These are phyloP conservation scores for Aspergillus amoenus DNA, from an alignment of 2,329 filamentous ascomycete species.

Conservation along the genomic window DNA sequence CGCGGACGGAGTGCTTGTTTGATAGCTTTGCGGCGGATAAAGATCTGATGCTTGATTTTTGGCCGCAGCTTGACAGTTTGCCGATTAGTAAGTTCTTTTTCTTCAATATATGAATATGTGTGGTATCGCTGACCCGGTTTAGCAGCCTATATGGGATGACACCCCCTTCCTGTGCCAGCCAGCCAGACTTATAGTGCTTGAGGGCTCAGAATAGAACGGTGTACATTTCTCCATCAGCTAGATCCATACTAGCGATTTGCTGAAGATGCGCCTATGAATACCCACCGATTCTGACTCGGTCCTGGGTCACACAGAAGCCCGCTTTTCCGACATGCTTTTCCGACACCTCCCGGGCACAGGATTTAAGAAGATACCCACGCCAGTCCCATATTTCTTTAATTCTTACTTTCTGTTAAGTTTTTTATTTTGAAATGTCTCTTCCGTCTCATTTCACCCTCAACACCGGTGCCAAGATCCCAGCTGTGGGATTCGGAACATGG, in stretches of 20 bases:
- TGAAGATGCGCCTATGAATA: neutral
- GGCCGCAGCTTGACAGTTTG: constrained; percentile 29
- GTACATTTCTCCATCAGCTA: neutral
- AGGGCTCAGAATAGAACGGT: neutral
- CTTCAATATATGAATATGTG: neutral
- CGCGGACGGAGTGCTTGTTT: constrained; percentile 19
- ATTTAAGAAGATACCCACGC: constrained; percentile 2
- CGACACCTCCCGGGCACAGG: neutral
- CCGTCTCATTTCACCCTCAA: constrained; percentile 25
- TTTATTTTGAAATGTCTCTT: constrained; percentile 11
- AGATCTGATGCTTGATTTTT: constrained; percentile 25
- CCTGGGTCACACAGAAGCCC: neutral
- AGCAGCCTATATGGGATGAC: constrained; percentile 2
- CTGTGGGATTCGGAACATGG: constrained; percentile 77
- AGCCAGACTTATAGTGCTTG: too few relatives aligned
- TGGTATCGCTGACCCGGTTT: neutral
- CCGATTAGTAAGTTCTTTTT: constrained; percentile 19
- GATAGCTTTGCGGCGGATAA: constrained; percentile 20
- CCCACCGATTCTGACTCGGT: neutral
- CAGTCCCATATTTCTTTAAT: neutral
- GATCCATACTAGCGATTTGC: neutral
- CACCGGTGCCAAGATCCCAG: constrained; percentile 41
- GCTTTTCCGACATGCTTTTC: constrained; percentile 11
- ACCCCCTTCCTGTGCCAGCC: too few relatives aligned
- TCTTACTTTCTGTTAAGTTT: too few relatives aligned